Base-by-base conservation (phyloP, 2,329 filamentous ascomycete species). In the Elsinoe fawcettii region DNA sequence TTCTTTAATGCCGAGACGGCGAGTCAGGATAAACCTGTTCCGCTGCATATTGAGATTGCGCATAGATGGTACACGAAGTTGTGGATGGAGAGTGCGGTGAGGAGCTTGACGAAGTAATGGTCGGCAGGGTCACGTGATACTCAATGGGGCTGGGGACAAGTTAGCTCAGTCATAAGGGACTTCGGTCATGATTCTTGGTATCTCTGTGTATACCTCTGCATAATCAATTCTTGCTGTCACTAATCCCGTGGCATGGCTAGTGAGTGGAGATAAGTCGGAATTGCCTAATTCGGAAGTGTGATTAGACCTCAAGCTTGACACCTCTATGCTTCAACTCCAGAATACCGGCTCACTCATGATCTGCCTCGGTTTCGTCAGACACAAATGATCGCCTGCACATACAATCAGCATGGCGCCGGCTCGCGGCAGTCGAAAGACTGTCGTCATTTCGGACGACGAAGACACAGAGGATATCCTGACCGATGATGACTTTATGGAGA, bases 41-140 rank as follows among this genome's bases (percentile, higher is more conserved):
- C 74, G 9, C 58, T 66, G 1, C 67, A 73, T 62, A 72, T 79
- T 14, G 72, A 74, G 53, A 81, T 76, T 73, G 61, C 76, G 63
- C 80, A 83, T 67, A 70, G 74, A 62, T 71, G 78, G 68, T 82
- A 83, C 64, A 76, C 77, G 16, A 82, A 82, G 69, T 62, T 82
- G 41, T 74, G 71, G 71, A 76, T 80, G 74, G 80, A 82, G 72
- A 79, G 73, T 49, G 78, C 77, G 1, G 62, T 79, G 39, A 63
- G 67, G 62, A 73, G 73, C 58, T 64, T 69, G 34, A 65, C 64
- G 54, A 65, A 61, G 59, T 69, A 58, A 41, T 20, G 11, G 25
- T 2, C 22, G 30, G 16, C 3, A 27, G 41, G 27, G n/a, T 11
- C 14, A 32, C 20, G 14, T 3, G 25, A 57, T 34, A 3, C 12